Evolutionary conservation across 179 eudicot species (phyloP), one percentile per base, ranked within the genome.

Genomic region (Kewa caespitosa): DNA sequence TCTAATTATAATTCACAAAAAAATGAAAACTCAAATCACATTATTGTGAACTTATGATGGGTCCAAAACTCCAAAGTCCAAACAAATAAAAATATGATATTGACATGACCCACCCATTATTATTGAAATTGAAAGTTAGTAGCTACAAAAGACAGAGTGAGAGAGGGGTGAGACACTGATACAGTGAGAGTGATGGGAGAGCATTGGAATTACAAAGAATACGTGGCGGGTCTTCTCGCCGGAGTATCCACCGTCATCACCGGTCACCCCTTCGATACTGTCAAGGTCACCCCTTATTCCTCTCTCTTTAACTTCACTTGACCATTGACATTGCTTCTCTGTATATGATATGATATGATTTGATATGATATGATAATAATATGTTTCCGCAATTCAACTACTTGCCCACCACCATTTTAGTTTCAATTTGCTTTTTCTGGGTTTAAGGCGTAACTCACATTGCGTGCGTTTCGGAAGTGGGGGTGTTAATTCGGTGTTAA

Each of bases 221-320:
- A 93, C 59, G 82, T 95, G 62, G 97, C 99, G 13, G 99, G 99
- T 48, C 76, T 90, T 74, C 77, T 89, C 31, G 97, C 95, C 74
- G 95, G 99, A 11, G 87, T 91, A 25, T 82, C 97, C 74, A 90
- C 90, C 27, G 99, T 95, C 60, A 48, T 89, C 80, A 82, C 75
- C 52, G 99, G 99, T 69, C 99, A 93, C 82, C 99, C 99, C 4
- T 95, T 95, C 46, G 99, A 95, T 48, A 93, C 97, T 23, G 93
- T 95, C 80, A 90, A 91, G 97, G 99, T 94, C 48, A 52, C 6
- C 70, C 27, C 34, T 11, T 34, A 8, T 38, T 39, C 3, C 27
- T 42, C 32, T 43, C 11, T 14, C 36, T n/a, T 36, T 33, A 3
- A n/a, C 43, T 6, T 63, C 33, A 7, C 70, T 33, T 74, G 7